Conservation (phyloP, 305 asterid genomes). For the Fraxinus sp. region DNA sequence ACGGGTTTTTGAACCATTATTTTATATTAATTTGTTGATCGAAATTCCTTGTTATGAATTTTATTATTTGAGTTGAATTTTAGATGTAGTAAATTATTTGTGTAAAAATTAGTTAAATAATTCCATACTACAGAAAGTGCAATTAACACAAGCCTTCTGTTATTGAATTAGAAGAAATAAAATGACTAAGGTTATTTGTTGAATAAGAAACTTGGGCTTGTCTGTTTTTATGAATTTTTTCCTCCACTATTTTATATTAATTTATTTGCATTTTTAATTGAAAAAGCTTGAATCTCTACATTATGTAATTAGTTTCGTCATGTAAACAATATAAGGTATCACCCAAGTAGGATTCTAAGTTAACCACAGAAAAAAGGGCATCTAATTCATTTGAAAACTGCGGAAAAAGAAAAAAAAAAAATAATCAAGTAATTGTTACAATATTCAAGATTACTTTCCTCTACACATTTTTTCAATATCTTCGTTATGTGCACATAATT, state of each 20-base stretch:
- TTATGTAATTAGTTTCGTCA: background rate
- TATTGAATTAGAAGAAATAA: background rate
- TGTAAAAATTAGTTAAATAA: too few relatives aligned
- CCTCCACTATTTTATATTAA: background rate
- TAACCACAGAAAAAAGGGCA: too few relatives aligned
- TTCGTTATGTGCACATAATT: background rate
- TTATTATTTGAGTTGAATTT: too few relatives aligned
- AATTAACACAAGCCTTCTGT: background rate
- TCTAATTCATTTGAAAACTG: background rate
- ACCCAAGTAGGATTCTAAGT: background rate
- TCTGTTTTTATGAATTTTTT: background rate
- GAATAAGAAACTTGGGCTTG: background rate
- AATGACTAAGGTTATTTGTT: background rate
- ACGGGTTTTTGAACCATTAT: background rate
- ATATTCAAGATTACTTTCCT: background rate
- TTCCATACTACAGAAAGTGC: too few relatives aligned
- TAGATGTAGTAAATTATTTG: background rate
- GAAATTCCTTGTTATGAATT: background rate
- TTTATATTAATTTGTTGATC: background rate
- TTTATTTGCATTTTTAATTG: background rate
- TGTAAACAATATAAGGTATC: background rate
- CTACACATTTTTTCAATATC: background rate
- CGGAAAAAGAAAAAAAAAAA: background rate
- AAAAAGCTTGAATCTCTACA: background rate
- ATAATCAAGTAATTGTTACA: too few relatives aligned